Percentiles rank a stretch among this genome's conserved stretches.
Evolutionary conservation across 371 early-diverging fungal genomes (phyloP).

Genomic region (Parasitella parasitica): DNA sequence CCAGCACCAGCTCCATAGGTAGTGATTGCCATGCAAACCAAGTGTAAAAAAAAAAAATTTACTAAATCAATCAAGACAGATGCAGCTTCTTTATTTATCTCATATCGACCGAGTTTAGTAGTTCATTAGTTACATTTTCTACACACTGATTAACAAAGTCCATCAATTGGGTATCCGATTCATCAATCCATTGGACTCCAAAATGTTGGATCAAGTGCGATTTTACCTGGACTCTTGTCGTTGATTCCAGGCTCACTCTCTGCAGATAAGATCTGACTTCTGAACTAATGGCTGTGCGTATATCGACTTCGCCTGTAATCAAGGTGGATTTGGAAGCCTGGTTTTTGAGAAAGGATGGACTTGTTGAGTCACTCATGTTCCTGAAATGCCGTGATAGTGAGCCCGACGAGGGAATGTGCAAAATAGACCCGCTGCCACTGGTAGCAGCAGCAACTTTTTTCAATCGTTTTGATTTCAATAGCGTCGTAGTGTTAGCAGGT

Average conservation of each 20-base stretch:
- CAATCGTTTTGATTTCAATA: neutral
- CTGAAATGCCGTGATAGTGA: conserved; percentile 12
- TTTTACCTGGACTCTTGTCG: conserved; percentile 40
- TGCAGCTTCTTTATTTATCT: neutral
- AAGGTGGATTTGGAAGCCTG: conserved; percentile 1
- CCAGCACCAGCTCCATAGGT: too few relatives aligned
- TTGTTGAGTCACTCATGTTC: neutral
- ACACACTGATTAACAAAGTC: conserved; percentile 2
- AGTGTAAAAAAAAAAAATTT: too few relatives aligned
- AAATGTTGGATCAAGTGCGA: conserved; percentile 25
- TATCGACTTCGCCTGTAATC: conserved; percentile 5
- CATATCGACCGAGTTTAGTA: neutral
- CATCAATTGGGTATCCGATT: conserved; percentile 4
- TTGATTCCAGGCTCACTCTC: conserved; percentile 31
- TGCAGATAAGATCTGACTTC: conserved; percentile 29
- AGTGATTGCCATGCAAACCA: too few relatives aligned
- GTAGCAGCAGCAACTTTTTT: neutral
- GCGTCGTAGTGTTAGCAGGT: neutral
- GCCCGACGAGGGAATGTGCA: neutral
- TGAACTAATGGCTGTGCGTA: neutral
- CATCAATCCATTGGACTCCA: conserved; percentile 29
- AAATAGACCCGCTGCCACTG: neutral
- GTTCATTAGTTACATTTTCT: neutral
- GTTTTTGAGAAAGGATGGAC: neutral
- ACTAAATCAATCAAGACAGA: neutral